Evolutionary conservation across 2,329 filamentous ascomycete species (phyloP).

Genomic region (Fusarium sambucinum): DNA sequence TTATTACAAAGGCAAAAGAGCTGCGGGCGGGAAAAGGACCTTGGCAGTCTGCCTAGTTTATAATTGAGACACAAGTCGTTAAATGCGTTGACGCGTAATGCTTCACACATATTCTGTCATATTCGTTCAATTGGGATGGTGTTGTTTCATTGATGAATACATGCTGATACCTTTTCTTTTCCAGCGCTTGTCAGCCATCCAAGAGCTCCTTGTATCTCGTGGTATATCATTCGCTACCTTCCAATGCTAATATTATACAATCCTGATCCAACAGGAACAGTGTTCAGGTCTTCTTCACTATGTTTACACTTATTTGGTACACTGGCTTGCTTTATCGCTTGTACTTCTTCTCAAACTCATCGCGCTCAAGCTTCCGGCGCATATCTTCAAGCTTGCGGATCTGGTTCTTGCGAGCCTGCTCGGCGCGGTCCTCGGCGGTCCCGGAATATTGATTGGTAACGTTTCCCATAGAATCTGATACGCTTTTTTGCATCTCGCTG

Average conservation of each 20-base stretch:
- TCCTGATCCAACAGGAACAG: slow-evolving; percentile 19
- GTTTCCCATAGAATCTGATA: slow-evolving; percentile 51
- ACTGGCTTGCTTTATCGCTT: slow-evolving; percentile 46
- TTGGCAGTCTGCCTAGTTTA: slow-evolving; percentile 40
- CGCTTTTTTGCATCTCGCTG: slow-evolving; percentile 55
- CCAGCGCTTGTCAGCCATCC: slow-evolving; percentile 17
- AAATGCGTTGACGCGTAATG: slow-evolving; percentile 28
- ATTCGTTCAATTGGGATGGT: slow-evolving; percentile 13
- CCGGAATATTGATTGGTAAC: slow-evolving; percentile 52
- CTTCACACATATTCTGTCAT: neutral
- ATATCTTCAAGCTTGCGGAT: slow-evolving; percentile 54
- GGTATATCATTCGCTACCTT: slow-evolving; percentile 25
- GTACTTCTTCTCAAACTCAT: slow-evolving; percentile 58
- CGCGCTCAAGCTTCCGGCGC: slow-evolving; percentile 53
- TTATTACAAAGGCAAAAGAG: slow-evolving; percentile 31
- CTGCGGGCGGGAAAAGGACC: slow-evolving; percentile 36
- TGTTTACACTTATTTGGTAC: slow-evolving; percentile 37
- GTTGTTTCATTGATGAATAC: slow-evolving; percentile 34
- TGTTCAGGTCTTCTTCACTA: slow-evolving; percentile 29
- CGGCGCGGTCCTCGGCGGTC: slow-evolving; percentile 52
- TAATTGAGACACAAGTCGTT: slow-evolving; percentile 43
- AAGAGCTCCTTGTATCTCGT: slow-evolving; percentile 27
- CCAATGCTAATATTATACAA: slow-evolving; percentile 43
- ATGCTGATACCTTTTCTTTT: slow-evolving; percentile 25
- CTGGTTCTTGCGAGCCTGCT: slow-evolving; percentile 52